Evolutionary conservation across 2,329 filamentous ascomycete genomes (phyloP), one percentile per base, ranked within the genome.

Genomic region (Alternaria panax): DNA sequence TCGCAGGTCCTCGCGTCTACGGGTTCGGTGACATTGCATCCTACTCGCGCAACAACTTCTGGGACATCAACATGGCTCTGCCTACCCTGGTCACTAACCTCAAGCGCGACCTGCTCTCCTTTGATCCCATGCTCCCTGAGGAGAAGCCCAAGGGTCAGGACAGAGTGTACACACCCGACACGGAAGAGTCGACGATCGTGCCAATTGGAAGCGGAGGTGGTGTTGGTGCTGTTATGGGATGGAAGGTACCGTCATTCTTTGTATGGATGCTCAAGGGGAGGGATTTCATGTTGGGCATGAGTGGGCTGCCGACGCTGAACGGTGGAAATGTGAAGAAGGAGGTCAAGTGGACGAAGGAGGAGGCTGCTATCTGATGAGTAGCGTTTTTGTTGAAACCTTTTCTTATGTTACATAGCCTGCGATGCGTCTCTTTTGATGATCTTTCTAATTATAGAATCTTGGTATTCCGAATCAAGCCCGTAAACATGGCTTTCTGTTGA

Each of bases 1-100:
- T 64, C 7, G 80, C 80, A 4, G 80, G 80, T 3, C 70, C 78
- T 2, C 74, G 79, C n/a, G 79, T 85, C 36, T 86, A 85, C 67
- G 77, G 78, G 11, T 56, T 82, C 14, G 84, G 84, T 43, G 83
- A 85, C 62, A 76, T 84, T 0, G 78, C 76, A 0, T 77, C 72
- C 6, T 80, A 78, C 59, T 78, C 79, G 18, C 72, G 73, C n/a
- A 80, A 81, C 28, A 78, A 75, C 36, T 67, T 81, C 22, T 65
- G 81, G 48, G 78, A 82, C 46, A 73, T 84, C 50, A 67, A 75
- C 32, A 68, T 71, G 34, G 69, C 75, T 0, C 64, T 83, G 0
- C 79, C 82, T 1, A 77, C 80, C 4, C 57, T 81, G 4, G 71
- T 72, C 22, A 75, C 77, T 5, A 85, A 83, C 61, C 66, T 86